A percentile compares a stretch with the other conserved stretches of the same genome.
These are phyloP conservation scores for Penicillium paradoxum DNA, from an alignment of 495 filamentous ascomycete species.

Conservation along the genomic window DNA sequence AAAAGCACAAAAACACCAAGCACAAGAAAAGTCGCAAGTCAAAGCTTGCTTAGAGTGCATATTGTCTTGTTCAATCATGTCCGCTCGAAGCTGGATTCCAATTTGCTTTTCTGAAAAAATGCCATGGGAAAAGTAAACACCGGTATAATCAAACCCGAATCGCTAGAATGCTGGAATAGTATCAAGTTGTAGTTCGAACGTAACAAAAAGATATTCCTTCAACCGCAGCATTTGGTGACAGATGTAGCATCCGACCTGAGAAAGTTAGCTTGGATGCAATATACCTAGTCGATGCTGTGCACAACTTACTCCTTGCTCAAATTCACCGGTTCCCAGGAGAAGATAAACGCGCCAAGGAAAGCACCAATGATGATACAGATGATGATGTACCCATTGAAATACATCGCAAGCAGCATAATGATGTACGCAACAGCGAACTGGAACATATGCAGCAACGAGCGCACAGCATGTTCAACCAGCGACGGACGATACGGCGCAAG, in stretches of 20 bases:
- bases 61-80: too few relatives aligned
- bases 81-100: too few relatives aligned
- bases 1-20: too few relatives aligned
- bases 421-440: conserved; percentile 70
- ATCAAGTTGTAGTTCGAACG: too few relatives aligned
- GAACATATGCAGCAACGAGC: conserved; percentile 57
- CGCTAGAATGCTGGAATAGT: too few relatives aligned
- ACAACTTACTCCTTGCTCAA: conserved; percentile 16
- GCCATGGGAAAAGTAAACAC: too few relatives aligned
- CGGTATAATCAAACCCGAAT: too few relatives aligned
- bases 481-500: conserved; percentile 40
- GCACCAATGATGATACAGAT: conserved; percentile 60
- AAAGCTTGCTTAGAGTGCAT: too few relatives aligned
- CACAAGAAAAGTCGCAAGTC: too few relatives aligned
- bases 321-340: conserved; percentile 47
- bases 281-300: not conserved
- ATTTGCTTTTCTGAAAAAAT: too few relatives aligned
- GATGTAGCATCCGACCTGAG: not conserved
- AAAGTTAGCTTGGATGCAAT: not conserved
- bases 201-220: too few relatives aligned
- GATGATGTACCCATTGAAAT: conserved; percentile 62
- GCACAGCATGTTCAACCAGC: conserved; percentile 54
- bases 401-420: conserved; percentile 66
- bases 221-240: conserved; percentile 5
- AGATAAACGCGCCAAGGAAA: conserved; percentile 55